Evolutionary conservation across 495 filamentous ascomycete genomes (phyloP), one percentile per base, ranked within the genome.

Genomic region (Penicillium cinerascens): DNA sequence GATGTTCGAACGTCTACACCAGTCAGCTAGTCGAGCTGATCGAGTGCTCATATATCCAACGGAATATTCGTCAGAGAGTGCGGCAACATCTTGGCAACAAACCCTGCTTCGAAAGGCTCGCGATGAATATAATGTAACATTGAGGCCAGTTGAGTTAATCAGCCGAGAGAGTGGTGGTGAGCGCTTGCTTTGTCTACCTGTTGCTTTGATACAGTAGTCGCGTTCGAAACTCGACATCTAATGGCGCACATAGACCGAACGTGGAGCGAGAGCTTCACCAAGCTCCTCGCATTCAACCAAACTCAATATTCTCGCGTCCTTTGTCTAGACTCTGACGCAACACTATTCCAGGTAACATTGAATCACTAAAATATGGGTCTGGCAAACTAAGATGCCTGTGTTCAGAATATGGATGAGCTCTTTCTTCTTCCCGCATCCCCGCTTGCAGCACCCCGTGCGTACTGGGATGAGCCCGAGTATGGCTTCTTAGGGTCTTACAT

Each of bases 251-350:
- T n/a, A n/a, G n/a, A n/a, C n/a, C n/a, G n/a, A n/a, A n/a, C n/a
- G n/a, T n/a, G n/a, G n/a, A n/a, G n/a, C n/a, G n/a, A n/a, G 63
- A 78, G 73, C 42, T 82, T 75, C 62, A 84, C 82, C 43, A 85
- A 87, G 53, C 76, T 87, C 18, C 77, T 86, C 16, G 81, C 79
- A 3, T 88, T 87, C 62, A 83, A 81, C 51, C 78, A 82, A 55
- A 84, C 81, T 1, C 68, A 82, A 49, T 87, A 87, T 52, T 61
- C 69, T 7, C 83, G 86, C 1, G 70, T 87, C 10, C 54, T 87
- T 3, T 68, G 72, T 43, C 68, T 88, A 18, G 84, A 88, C 59
- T 81, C 81, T 0, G 83, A 86, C 48, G 69, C 78, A 16, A 82
- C 78, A 10, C 50, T 88, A 13, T 63, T 86, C 11, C 65, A 69